Conservation (phyloP, 2,329 filamentous ascomycete species). For the Huntiella moniliformis region DNA sequence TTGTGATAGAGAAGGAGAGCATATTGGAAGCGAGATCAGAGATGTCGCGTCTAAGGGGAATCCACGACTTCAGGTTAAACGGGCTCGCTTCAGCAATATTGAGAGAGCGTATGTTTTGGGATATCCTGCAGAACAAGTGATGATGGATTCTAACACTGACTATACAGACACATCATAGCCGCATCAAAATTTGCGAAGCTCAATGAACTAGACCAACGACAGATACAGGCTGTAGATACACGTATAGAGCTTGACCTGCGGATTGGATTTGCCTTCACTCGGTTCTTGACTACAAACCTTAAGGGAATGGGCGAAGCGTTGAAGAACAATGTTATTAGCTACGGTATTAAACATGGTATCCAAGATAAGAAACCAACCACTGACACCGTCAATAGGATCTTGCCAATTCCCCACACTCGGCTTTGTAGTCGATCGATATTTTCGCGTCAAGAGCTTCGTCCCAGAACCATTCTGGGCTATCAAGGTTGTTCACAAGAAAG, state of each 20-base stretch:
- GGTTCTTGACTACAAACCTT: conserved; percentile 67
- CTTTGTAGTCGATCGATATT: conserved; percentile 92
- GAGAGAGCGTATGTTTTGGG: conserved; percentile 51
- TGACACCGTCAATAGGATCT: conserved; percentile 36
- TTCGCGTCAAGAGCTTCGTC: conserved; percentile 82
- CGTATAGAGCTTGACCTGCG: conserved; percentile 84
- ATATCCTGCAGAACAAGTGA: too few relatives aligned
- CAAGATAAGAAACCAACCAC: background rate
- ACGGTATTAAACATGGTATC: conserved; percentile 35
- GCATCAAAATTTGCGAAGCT: conserved; percentile 51
- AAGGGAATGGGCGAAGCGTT: conserved; percentile 50
- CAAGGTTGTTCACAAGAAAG: conserved; percentile 60
- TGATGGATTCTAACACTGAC: conserved; percentile 11
- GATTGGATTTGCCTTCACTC: conserved; percentile 82
- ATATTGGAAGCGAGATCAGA: conserved; percentile 84
- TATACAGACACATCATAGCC: conserved; percentile 56
- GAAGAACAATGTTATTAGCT: conserved; percentile 52
- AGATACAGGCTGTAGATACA: conserved; percentile 72
- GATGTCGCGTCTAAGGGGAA: conserved; percentile 63
- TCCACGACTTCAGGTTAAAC: conserved; percentile 53
- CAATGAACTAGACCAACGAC: conserved; percentile 60
- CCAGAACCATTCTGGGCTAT: conserved; percentile 88
- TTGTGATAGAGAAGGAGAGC: conserved; percentile 92
- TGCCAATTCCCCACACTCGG: conserved; percentile 95
- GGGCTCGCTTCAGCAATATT: conserved; percentile 89